These are phyloP conservation scores for Neopestalotiopsis sp. DNA, from an alignment of 2,329 filamentous ascomycete species.

Conservation along the genomic window DNA sequence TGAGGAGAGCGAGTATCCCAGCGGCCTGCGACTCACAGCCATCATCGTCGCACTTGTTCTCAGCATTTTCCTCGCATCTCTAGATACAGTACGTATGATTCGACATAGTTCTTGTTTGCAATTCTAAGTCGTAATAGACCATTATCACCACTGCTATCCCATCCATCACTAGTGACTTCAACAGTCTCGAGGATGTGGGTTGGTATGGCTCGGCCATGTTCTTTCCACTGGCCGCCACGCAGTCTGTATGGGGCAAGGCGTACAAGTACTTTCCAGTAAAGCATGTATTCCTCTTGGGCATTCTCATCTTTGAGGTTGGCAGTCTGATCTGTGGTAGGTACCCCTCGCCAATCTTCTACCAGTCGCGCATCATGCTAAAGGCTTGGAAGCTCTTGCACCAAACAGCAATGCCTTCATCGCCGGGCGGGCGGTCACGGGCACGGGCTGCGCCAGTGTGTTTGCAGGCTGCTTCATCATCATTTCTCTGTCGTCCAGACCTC, in stretches of 20 bases:
- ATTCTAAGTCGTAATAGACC: not conserved
- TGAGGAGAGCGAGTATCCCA: constrained; percentile 20
- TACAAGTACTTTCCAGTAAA: constrained; percentile 50
- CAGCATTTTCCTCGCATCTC: constrained; percentile 22
- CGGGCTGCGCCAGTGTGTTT: constrained; percentile 12
- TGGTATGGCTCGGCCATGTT: constrained; percentile 67
- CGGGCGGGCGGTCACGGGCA: constrained; percentile 21
- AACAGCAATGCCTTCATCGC: constrained; percentile 21
- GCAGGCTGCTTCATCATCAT: constrained; percentile 22
- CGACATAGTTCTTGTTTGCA: not conserved
- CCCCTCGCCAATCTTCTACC: not conserved
- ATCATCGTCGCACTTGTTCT: constrained; percentile 20
- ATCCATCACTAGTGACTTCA: constrained; percentile 59
- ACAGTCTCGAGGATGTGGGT: constrained; percentile 56
- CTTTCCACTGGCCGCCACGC: constrained; percentile 51
- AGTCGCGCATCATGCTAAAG: not conserved
- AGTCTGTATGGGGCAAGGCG: constrained; percentile 53
- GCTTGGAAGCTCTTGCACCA: constrained; percentile 9
- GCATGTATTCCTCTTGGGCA: constrained; percentile 21
- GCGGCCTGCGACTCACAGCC: constrained; percentile 15
- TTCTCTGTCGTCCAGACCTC: constrained; percentile 15
- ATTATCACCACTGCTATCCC: constrained; percentile 49
- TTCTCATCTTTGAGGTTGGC: constrained; percentile 34
- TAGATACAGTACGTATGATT: constrained; percentile 19
- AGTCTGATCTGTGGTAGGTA: not conserved